These are phyloP conservation scores for Hemileia vastatrix DNA, from an alignment of 1,284 basidiomycete genomes.

Conservation along the genomic window DNA sequence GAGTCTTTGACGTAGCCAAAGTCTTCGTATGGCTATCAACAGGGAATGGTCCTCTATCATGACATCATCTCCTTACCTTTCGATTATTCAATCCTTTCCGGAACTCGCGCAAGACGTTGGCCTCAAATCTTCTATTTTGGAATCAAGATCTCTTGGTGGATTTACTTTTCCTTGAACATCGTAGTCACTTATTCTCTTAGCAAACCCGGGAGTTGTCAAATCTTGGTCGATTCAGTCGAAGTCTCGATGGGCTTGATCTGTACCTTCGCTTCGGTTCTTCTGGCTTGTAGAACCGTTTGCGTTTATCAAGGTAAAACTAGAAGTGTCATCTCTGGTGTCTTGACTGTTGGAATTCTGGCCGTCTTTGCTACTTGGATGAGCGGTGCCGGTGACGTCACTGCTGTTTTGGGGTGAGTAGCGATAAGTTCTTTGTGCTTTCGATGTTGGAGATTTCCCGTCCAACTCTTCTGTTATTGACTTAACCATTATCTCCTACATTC, in stretches of 20 bases:
- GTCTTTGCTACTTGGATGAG: neutral
- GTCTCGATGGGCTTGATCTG: slow-evolving; percentile 29
- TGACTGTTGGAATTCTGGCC: neutral
- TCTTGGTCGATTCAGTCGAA: slow-evolving; percentile 25
- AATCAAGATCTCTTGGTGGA: slow-evolving; percentile 14
- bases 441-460: too few species aligned
- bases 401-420: neutral
- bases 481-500: too few species aligned
- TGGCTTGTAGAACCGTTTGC: slow-evolving; percentile 29
- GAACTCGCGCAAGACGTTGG: slow-evolving; percentile 9
- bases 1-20: too few species aligned
- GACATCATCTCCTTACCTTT: too few species aligned
- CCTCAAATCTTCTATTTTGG: slow-evolving; percentile 23
- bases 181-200: neutral
- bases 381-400: neutral
- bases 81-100: too few species aligned
- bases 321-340: neutral
- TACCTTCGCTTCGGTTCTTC: slow-evolving; percentile 24
- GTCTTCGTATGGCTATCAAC: too few species aligned
- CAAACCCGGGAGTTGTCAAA: neutral
- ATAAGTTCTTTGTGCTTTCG: too few species aligned
- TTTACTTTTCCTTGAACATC: slow-evolving; percentile 8
- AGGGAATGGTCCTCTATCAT: too few species aligned
- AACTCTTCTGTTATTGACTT: too few species aligned
- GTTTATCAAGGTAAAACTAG: slow-evolving; percentile 12